Percentiles rank a stretch among this genome's conserved stretches.
phyloP scores from a whole-genome alignment of 371 early-diverging fungal species.

The Mortierella sp. region DNA sequence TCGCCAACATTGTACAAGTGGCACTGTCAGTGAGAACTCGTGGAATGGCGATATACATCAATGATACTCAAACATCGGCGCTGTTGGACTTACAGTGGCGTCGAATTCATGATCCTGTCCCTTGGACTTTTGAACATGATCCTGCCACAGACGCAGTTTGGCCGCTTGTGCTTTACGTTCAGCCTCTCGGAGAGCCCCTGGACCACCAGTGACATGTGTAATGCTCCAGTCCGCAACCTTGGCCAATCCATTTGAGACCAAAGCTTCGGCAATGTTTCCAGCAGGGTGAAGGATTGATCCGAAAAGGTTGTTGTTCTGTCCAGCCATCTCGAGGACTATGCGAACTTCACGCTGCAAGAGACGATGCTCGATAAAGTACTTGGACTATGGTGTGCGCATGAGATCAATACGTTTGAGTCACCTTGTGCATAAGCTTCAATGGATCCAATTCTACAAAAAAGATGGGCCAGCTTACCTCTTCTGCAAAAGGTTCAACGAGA shows the following conservation, averaged over 20 bases:
- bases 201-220: constrained; percentile 79
- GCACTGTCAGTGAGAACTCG: neutral
- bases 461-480: too few relatives aligned
- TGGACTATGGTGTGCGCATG: constrained; percentile 60
- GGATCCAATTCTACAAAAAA: too few relatives aligned
- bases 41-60: too few relatives aligned
- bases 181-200: constrained; percentile 78
- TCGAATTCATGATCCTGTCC: constrained; percentile 54
- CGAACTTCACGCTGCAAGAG: constrained; percentile 91
- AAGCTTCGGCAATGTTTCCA: constrained; percentile 92
- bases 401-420: neutral
- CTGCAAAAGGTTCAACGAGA: constrained; percentile 88
- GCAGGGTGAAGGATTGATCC: constrained; percentile 85
- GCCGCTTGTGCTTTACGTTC: constrained; percentile 67
- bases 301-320: constrained; percentile 73
- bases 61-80: too few relatives aligned
- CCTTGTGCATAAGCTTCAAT: too few relatives aligned
- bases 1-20: neutral
- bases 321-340: constrained; percentile 81
- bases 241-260: constrained; percentile 86
- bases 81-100: constrained; percentile 31
- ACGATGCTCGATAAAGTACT: constrained; percentile 89
- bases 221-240: constrained; percentile 91
- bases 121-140: constrained; percentile 59
- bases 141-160: constrained; percentile 84